These are phyloP conservation scores for Spergularia azorica DNA, from an alignment of 179 eudicot genomes.

Conservation along the genomic window DNA sequence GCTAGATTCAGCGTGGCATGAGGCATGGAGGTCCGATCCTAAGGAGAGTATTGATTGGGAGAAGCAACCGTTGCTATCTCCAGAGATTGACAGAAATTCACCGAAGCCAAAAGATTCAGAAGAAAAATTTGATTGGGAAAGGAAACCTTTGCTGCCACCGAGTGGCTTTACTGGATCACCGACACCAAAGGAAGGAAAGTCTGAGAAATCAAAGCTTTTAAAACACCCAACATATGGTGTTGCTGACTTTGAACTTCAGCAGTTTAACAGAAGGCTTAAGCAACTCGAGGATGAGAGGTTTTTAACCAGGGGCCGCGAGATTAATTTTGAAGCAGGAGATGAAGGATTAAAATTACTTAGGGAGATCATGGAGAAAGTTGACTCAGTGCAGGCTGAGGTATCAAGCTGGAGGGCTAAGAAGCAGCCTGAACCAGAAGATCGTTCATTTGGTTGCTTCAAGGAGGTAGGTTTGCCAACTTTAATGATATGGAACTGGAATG, in stretches of 20 bases:
- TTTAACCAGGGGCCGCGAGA: conserved; percentile 31
- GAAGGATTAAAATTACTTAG: conserved; percentile 55
- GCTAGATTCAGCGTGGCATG: conserved; percentile 34
- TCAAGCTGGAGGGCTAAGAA: conserved; percentile 40
- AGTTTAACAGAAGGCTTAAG: conserved; percentile 48
- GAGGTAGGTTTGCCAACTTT: conserved; percentile 51
- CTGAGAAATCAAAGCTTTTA: conserved; percentile 32
- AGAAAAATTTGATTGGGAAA: conserved; percentile 36
- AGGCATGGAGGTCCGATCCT: conserved; percentile 29
- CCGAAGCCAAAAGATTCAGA: conserved; percentile 19
- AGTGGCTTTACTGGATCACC: conserved; percentile 28
- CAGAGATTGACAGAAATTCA: conserved; percentile 26
- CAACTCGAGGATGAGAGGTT: conserved; percentile 55
- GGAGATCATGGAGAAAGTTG: conserved; percentile 65
- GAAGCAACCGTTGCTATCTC: conserved; percentile 33
- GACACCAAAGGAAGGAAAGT: conserved; percentile 36
- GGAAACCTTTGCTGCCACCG: conserved; percentile 30
- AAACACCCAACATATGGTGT: conserved; percentile 37
- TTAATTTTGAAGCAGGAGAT: conserved; percentile 31
- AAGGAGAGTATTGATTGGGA: conserved; percentile 38
- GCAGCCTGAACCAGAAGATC: conserved; percentile 35
- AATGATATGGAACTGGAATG: not conserved
- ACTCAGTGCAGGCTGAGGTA: conserved; percentile 58
- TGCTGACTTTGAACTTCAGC: conserved; percentile 43
- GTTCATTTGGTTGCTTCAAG: conserved; percentile 39